Evolutionary conservation across 768 basidiomycete genomes (phyloP).

Genomic region (Leccinum variicolor): DNA sequence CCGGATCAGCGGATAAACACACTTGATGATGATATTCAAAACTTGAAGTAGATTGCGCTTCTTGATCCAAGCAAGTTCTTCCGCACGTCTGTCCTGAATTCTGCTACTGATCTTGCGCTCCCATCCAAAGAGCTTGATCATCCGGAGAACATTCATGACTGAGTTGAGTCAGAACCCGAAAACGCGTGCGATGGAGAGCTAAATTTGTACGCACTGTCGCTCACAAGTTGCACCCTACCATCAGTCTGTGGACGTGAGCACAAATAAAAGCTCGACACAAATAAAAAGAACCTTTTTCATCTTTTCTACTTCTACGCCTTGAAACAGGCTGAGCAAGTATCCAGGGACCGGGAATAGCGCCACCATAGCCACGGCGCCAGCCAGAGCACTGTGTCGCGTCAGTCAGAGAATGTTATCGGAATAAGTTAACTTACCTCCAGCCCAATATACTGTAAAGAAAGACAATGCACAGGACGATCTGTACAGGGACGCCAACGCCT

Average conservation of each 20-base stretch:
- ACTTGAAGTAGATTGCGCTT: slow-evolving; percentile 50
- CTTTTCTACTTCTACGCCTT: slow-evolving; percentile 44
- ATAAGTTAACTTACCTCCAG: slow-evolving; percentile 4
- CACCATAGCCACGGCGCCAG: slow-evolving; percentile 52
- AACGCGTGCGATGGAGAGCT: not conserved
- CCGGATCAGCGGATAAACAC: slow-evolving; percentile 2
- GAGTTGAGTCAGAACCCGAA: not conserved
- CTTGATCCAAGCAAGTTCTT: slow-evolving; percentile 55
- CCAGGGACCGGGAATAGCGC: slow-evolving; percentile 58
- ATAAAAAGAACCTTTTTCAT: slow-evolving; percentile 39
- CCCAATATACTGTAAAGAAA: slow-evolving; percentile 7
- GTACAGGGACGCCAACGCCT: slow-evolving; percentile 4
- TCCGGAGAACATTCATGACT: slow-evolving; percentile 57
- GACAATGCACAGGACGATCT: slow-evolving; percentile 1
- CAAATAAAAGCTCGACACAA: slow-evolving; percentile 30
- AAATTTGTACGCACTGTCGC: slow-evolving; percentile 44
- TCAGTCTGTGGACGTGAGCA: slow-evolving; percentile 22
- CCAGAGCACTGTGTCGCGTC: slow-evolving; percentile 48
- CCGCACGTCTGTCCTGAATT: slow-evolving; percentile 53
- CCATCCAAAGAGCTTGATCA: slow-evolving; percentile 73
- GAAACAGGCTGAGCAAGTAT: slow-evolving; percentile 45
- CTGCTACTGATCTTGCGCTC: slow-evolving; percentile 53
- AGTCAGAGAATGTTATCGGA: slow-evolving; percentile 30
- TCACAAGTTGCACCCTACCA: slow-evolving; percentile 51
- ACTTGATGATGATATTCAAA: slow-evolving; percentile 29